Base-by-base conservation (phyloP, 176 grass and related monocot genomes). In the Pharus latifolius region DNA sequence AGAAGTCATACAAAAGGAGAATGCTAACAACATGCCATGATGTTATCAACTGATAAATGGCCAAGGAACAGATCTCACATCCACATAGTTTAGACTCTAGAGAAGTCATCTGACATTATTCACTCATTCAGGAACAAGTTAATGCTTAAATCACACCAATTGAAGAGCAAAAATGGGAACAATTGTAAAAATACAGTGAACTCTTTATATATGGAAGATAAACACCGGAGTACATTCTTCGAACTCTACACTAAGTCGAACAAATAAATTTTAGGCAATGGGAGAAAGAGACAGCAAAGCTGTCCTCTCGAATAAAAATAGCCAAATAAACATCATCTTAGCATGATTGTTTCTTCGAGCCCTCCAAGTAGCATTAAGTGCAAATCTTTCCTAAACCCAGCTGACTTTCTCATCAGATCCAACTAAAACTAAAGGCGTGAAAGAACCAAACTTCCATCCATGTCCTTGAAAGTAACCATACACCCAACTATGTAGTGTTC, bases 191-290 rank as follows among this genome's bases (percentile, higher is more conserved):
- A 51, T 57, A 86, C 65, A 65, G 77, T 76, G 76, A 86, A 47
- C 72, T 81, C 72, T 71, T 76, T 86, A 81, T 86, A 86, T 81
- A 65, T 84, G 64, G 65, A 65, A 67, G 54, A 72, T 84, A 57
- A 50, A 56, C 41, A 58, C 11, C 66, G 65, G 11, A 69, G 57
- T 81, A 76, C 77, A 70, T 58, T 64, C 64, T 86, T 81, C 73
- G 62, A 42, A 38, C 49, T n/a, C 83, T 86, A 86, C 8, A 49
- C 83, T 86, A 86, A 38, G 76, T 51, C 8, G 76, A 85, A 70
- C 70, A 85, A 85, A 85, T 80, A 80, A 85, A 85, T 60, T 47
- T 78, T 63, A 74, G 41, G 32, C 56, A 76, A 80, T 70, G 77
- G 50, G 32, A 7, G 25, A 75, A 48, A 65, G 37, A 15, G 63